These are phyloP conservation scores for Coprinellus micaceus DNA, from an alignment of 768 basidiomycete genomes.

Conservation along the genomic window DNA sequence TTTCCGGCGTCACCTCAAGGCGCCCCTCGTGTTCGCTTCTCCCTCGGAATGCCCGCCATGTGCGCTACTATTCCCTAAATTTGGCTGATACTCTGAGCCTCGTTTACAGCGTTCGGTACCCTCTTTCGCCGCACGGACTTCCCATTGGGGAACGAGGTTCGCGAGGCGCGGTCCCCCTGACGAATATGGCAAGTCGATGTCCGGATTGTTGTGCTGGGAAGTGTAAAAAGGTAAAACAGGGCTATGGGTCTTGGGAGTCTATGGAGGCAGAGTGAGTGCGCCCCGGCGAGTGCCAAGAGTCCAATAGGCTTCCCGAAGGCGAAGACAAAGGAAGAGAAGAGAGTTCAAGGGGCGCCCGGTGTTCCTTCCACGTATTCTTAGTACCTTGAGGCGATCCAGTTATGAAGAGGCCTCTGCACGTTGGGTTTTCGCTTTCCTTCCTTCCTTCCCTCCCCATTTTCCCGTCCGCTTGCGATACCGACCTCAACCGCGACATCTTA, in stretches of 20 bases:
- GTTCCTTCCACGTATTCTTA: no score
- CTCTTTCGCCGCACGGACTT: background rate
- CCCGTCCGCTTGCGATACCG: background rate
- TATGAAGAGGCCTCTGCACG: no score
- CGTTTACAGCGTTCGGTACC: background rate
- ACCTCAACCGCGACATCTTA: background rate
- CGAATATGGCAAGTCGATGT: background rate
- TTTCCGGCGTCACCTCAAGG: no score
- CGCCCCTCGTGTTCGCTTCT: background rate
- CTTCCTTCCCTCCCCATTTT: background rate
- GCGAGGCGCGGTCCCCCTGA: background rate
- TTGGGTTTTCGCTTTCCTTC: background rate
- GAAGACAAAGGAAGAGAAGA: background rate
- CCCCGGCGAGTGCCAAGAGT: no score
- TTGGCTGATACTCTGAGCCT: background rate
- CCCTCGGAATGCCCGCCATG: conserved; percentile 1
- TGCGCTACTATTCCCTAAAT: background rate
- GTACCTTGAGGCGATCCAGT: no score
- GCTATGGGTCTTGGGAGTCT: background rate
- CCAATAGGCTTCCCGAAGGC: background rate
- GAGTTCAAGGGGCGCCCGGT: no score
- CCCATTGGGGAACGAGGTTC: background rate
- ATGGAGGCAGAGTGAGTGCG: background rate
- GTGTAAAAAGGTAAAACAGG: background rate
- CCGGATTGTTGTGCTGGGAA: no score